Conservation (phyloP, 148 eudicot genomes). For the Silene conica region DNA sequence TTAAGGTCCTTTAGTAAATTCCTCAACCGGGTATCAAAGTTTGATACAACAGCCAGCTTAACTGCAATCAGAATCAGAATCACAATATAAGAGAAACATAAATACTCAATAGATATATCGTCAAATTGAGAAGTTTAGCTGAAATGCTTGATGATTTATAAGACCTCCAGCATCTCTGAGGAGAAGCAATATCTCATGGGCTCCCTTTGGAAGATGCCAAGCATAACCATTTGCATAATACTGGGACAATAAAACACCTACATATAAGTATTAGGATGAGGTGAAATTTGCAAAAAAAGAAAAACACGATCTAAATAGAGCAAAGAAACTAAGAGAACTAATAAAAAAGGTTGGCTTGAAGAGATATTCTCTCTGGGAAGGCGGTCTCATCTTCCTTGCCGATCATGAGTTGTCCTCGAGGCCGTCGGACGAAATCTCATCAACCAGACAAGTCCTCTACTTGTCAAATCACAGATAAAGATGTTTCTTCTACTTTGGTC, state of each 20-base stretch:
- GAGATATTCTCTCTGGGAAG: no score
- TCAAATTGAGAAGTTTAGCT: constrained; percentile 11
- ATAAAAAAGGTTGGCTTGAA: no score
- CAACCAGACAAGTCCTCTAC: no score
- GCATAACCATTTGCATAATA: constrained; percentile 86
- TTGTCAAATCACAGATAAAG: no score
- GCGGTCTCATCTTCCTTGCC: no score
- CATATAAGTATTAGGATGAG: background rate
- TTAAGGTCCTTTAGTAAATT: constrained; percentile 84
- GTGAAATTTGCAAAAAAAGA: background rate
- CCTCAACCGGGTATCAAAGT: constrained; percentile 91
- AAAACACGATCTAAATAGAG: background rate
- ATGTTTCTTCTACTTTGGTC: no score
- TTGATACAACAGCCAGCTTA: constrained; percentile 94
- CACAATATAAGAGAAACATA: constrained; percentile 9
- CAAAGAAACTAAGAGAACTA: background rate
- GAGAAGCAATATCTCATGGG: constrained; percentile 53
- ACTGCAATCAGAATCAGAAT: constrained; percentile 42
- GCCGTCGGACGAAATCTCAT: no score
- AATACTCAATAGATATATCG: background rate
- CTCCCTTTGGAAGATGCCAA: constrained; percentile 90
- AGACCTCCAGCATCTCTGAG: constrained; percentile 90
- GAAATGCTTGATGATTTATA: constrained; percentile 31
- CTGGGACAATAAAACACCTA: constrained; percentile 42
- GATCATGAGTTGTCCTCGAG: no score